These are phyloP conservation scores for Neurospora sp. DNA, from an alignment of 495 filamentous ascomycete species.

Conservation along the genomic window DNA sequence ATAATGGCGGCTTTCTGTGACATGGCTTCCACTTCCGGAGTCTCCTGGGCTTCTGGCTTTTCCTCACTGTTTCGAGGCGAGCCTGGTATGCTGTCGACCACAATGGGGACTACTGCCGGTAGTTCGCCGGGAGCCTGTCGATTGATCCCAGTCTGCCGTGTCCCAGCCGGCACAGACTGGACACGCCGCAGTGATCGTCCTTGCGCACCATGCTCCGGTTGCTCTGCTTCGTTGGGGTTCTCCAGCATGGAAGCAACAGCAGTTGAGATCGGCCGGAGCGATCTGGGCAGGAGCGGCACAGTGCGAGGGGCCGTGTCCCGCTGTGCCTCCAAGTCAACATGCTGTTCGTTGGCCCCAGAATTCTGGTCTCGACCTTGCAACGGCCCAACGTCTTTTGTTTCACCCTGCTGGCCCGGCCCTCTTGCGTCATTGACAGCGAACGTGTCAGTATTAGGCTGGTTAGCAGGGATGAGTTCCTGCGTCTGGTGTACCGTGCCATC, in stretches of 20 bases:
- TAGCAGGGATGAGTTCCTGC: background rate
- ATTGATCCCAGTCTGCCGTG: slow-evolving; percentile 11
- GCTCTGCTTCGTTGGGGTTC: background rate
- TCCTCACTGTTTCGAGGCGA: background rate
- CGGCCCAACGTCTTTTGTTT: background rate
- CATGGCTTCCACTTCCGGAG: slow-evolving; percentile 31
- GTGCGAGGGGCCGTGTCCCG: background rate
- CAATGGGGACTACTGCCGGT: slow-evolving; percentile 12
- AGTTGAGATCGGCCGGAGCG: slow-evolving; percentile 46
- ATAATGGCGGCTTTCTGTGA: slow-evolving; percentile 62
- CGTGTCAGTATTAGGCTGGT: background rate
- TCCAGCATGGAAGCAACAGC: slow-evolving; percentile 38
- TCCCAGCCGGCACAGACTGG: slow-evolving; percentile 23
- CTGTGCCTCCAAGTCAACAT: slow-evolving; percentile 18
- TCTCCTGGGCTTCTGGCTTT: slow-evolving; percentile 9
- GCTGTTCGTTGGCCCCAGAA: slow-evolving; percentile 8
- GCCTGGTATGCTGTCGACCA: slow-evolving; percentile 1
- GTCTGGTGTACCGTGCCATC: background rate
- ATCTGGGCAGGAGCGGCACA: slow-evolving; percentile 35
- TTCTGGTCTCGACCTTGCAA: background rate
- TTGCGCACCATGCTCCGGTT: slow-evolving; percentile 9
- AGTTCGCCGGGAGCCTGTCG: background rate
- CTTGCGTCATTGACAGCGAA: background rate
- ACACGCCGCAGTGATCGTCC: slow-evolving; percentile 28
- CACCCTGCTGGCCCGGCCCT: background rate